phyloP scores from a whole-genome alignment of 2,329 filamentous ascomycete species.

The Colletotrichum destructivum region DNA sequence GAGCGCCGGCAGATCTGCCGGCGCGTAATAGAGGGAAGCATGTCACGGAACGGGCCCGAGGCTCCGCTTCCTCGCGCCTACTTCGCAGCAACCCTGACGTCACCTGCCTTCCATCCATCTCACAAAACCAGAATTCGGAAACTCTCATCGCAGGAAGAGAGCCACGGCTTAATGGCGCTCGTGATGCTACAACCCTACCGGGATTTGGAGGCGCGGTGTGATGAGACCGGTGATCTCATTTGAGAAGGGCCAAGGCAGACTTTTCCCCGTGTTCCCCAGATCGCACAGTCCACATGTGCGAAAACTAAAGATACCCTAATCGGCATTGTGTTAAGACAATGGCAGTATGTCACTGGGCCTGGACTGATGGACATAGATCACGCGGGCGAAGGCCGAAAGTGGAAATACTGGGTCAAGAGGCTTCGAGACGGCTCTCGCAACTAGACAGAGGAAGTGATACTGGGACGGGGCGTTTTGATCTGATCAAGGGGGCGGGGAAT shows the following conservation, averaged over 20 bases:
- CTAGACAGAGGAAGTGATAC: constrained; percentile 4
- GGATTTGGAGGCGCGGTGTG: not conserved
- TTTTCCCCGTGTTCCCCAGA: constrained; percentile 23
- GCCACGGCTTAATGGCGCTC: not conserved
- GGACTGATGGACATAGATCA: not conserved
- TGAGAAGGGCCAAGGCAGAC: constrained; percentile 3
- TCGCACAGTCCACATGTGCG: constrained; percentile 8
- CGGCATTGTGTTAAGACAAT: not conserved
- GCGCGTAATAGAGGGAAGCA: not conserved
- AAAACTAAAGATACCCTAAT: not conserved
- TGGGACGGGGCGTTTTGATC: constrained; percentile 1
- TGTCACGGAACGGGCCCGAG: constrained; percentile 15
- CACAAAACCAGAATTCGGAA: not conserved
- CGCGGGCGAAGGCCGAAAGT: no score
- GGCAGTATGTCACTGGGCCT: constrained; percentile 13
- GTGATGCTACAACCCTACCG: not conserved
- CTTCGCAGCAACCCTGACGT: constrained; percentile 20
- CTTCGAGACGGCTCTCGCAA: constrained; percentile 5
- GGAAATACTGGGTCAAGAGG: constrained; percentile 1
- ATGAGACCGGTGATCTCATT: no score
- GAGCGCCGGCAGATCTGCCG: not conserved
- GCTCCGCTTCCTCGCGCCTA: constrained; percentile 6
- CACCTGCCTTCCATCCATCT: not conserved
- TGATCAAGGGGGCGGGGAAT: constrained; percentile 8
- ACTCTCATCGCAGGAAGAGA: not conserved